phyloP scores from a whole-genome alignment of 257 asterid species.

The Plantago ovata region DNA sequence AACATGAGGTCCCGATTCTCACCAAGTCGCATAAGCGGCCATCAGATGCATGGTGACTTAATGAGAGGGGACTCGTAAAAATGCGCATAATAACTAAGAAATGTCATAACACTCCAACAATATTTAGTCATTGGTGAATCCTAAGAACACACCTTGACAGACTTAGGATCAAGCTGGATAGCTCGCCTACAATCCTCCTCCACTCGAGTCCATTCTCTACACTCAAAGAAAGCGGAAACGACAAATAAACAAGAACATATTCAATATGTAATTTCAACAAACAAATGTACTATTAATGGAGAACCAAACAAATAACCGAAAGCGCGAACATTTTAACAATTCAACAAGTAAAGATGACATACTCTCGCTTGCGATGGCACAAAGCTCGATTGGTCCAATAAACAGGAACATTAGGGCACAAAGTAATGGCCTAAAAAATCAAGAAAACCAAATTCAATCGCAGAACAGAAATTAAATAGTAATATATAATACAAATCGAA shows the following conservation, averaged over 20 bases:
- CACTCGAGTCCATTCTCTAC: slow-evolving; percentile 73
- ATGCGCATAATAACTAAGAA: too few species aligned
- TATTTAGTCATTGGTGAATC: neutral
- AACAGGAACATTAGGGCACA: slow-evolving; percentile 86
- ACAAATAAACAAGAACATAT: slow-evolving; percentile 7
- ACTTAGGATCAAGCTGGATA: slow-evolving; percentile 52
- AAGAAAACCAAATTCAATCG: neutral
- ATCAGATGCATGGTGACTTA: neutral
- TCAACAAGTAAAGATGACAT: slow-evolving; percentile 20
- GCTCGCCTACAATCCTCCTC: slow-evolving; percentile 74
- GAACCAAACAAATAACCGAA: slow-evolving; percentile 7
- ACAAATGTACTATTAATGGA: slow-evolving; percentile 4
- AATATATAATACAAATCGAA: neutral
- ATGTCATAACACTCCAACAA: too few species aligned
- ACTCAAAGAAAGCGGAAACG: slow-evolving; percentile 16
- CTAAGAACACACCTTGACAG: slow-evolving; percentile 43
- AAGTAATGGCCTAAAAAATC: slow-evolving; percentile 58
- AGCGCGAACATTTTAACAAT: slow-evolving; percentile 12
- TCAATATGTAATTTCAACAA: neutral
- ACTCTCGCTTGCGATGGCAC: slow-evolving; percentile 81
- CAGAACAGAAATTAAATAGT: neutral
- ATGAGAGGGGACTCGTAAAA: too few species aligned
- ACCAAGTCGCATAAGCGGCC: neutral
- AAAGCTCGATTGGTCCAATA: slow-evolving; percentile 97
- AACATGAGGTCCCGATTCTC: too few species aligned